Evolutionary conservation across 225 moss, liverwort and hornwort species (phyloP).

Genomic region (Takakia lepidozioides): DNA sequence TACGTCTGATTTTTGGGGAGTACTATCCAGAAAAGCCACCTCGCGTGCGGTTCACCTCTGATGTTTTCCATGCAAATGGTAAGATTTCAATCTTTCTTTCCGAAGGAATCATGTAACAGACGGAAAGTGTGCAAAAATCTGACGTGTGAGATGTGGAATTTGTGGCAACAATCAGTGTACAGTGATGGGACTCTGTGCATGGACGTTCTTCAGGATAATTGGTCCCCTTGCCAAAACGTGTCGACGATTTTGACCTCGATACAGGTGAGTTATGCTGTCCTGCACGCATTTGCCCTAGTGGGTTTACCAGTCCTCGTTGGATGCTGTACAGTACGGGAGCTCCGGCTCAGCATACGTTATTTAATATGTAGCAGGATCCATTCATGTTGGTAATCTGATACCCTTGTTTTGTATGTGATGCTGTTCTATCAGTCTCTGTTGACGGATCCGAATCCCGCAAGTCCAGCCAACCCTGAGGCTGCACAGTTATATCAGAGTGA

Average conservation of each 20-base stretch:
- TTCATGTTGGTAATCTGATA: neutral
- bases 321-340: neutral
- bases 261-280: too few species aligned
- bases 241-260: conserved; percentile 56
- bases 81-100: conserved; percentile 4
- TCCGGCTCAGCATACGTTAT: neutral
- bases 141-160: neutral
- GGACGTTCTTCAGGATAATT: conserved; percentile 57
- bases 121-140: too few species aligned
- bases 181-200: conserved; percentile 57
- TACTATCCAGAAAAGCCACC: conserved; percentile 59
- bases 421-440: conserved; percentile 31
- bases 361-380: neutral
- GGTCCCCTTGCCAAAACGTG: conserved; percentile 56
- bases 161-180: conserved; percentile 28
- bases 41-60: conserved; percentile 50
- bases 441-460: conserved; percentile 56
- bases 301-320: too few species aligned
- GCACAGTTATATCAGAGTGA: conserved; percentile 52
- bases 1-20: conserved; percentile 51
- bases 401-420: neutral
- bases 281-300: too few species aligned
- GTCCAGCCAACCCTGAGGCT: conserved; percentile 57
- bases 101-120: too few species aligned
- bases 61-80: conserved; percentile 60